Evolutionary conservation across 148 eudicot genomes (phyloP).

Genomic region (Tetragonia tetragonoides): DNA sequence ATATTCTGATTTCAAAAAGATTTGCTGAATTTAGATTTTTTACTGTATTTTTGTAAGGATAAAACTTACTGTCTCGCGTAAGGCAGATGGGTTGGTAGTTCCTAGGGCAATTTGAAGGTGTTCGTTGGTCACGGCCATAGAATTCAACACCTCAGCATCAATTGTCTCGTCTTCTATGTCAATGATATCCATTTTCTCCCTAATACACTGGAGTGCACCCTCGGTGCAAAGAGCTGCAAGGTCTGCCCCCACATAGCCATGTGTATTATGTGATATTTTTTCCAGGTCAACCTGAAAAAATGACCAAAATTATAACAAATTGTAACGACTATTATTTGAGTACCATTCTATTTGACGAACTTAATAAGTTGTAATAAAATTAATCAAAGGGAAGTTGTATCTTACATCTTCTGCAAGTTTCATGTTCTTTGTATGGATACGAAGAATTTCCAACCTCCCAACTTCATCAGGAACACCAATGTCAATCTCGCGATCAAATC

Average conservation of each 20-base stretch:
- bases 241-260: conserved; percentile 79
- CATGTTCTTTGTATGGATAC: too few species aligned
- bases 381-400: too few species aligned
- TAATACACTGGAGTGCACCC: conserved; percentile 74
- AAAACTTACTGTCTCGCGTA: conserved; percentile 67
- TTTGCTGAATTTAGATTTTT: too few species aligned
- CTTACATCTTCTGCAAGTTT: conserved; percentile 38
- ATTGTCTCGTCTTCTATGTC: conserved; percentile 72
- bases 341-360: not conserved
- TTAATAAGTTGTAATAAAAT: not conserved
- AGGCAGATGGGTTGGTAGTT: conserved; percentile 70
- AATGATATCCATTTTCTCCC: conserved; percentile 86
- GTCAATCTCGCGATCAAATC: too few species aligned
- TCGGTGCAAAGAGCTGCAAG: conserved; percentile 80
- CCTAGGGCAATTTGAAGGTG: conserved; percentile 68
- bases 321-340: too few species aligned
- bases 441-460: too few species aligned
- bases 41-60: too few species aligned
- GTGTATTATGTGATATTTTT: conserved; percentile 63
- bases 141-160: conserved; percentile 72
- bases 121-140: conserved; percentile 72
- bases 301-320: too few species aligned
- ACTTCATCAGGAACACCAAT: too few species aligned
- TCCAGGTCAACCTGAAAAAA: conserved; percentile 63
- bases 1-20: not conserved